Evolutionary conservation across 305 asterid genomes (phyloP), one percentile per base, ranked within the genome.

Genomic region (Plantago coronopus): DNA sequence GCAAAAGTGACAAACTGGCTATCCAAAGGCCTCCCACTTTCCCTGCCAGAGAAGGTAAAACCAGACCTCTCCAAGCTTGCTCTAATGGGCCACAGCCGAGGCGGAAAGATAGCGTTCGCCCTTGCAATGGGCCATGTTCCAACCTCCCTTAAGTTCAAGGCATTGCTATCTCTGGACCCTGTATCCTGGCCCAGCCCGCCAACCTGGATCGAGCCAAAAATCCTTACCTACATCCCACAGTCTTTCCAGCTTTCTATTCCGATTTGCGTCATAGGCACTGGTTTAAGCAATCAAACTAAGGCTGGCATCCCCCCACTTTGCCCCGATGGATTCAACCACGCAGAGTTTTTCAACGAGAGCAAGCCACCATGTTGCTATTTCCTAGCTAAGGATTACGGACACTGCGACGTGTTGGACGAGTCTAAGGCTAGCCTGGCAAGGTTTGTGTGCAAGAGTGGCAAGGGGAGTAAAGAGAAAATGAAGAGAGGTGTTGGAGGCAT

Each of bases 311-410:
- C 82, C 11, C 69, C 89, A 2, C 72, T 76, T 0, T 89, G 88
- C 9, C 84, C 84, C 0, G 63, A 80, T 2, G 87, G 86, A 16
- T 70, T 69, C 47, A 87, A 82, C 40, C 89, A 80, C 61, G 73
- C 88, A 18, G 86, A 80, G 23, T 84, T 84, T 46, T 87, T 82
- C 25, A 84, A 82, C 62, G 90, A 87, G 81, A 73, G 88, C 59
- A 77, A 58, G 38, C 90, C 89, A 0, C 86, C 86, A 21, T 79
- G 86, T 51, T 78, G 76, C 40, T 87, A 87, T 62, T 82, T 87
- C 59, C 69, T 76, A 11, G 88, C 82, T 3, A 87, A 68, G 83
- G 89, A 82, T 47, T 84, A 78, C 25, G 88, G 90, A 0, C 83
- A 84, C 17, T 76, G 78, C 47, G 87, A 83, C 67, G 57, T 87